A percentile compares a stretch with the other conserved stretches of the same genome.
Conservation (phyloP, 2,329 filamentous ascomycete genomes). For the Teratosphaeriaceae sp. region DNA sequence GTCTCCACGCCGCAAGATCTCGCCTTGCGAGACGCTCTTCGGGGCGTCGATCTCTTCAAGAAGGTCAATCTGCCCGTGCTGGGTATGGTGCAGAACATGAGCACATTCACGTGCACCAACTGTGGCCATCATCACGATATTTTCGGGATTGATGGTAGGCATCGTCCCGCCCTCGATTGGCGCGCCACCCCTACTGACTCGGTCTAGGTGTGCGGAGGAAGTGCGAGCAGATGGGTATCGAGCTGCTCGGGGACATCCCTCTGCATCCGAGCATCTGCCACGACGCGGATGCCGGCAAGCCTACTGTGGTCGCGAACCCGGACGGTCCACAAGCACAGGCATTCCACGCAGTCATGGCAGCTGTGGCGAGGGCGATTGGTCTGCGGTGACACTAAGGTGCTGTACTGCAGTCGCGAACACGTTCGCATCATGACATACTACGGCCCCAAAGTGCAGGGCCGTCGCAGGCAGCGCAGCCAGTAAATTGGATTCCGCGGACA, state of each 20-base stretch:
- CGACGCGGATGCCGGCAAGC: conserved; percentile 79
- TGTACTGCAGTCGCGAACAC: too few species aligned
- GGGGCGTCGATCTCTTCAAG: conserved; percentile 88
- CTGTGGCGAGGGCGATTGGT: background rate
- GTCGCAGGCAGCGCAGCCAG: too few species aligned
- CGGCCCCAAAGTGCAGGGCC: too few species aligned
- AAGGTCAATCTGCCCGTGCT: conserved; percentile 75
- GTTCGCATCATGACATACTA: too few species aligned
- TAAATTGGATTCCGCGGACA: too few species aligned
- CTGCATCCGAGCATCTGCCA: conserved; percentile 80
- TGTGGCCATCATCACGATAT: conserved; percentile 31
- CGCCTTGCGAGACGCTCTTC: conserved; percentile 82
- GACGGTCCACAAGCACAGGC: conserved; percentile 62
- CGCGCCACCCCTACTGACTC: conserved; percentile 5
- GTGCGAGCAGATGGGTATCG: conserved; percentile 65
- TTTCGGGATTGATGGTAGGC: conserved; percentile 31
- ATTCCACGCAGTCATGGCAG: conserved; percentile 42
- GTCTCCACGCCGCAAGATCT: conserved; percentile 93
- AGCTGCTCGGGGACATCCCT: conserved; percentile 83
- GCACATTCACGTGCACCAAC: conserved; percentile 70
- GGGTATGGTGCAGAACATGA: conserved; percentile 91
- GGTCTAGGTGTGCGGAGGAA: conserved; percentile 56
- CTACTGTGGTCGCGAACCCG: conserved; percentile 84
- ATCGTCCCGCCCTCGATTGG: background rate
- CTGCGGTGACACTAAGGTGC: too few species aligned